Base-by-base conservation (phyloP, 2,329 filamentous ascomycete genomes). In the Fusarium chaquense region DNA sequence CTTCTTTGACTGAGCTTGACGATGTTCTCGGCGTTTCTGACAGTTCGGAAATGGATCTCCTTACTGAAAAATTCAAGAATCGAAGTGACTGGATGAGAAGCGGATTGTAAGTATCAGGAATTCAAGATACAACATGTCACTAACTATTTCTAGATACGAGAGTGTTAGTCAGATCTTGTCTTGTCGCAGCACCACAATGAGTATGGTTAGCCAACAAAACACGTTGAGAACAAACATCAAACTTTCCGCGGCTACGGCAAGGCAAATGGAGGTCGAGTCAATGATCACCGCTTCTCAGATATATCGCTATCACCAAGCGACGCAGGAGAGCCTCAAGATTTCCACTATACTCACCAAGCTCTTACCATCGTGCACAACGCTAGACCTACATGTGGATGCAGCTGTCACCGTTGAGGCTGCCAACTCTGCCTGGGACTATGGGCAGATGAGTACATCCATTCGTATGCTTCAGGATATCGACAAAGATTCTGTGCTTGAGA, bases 351-450 rank as follows among this genome's bases (percentile, higher is more conserved):
- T 99, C n/a, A 92, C 89, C 15, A 89, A 93, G 58, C 85, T 98
- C 28, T 88, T 94, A n/a, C 77, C 83, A 8, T 83, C 89, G 5
- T 96, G 92, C 76, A 85, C 86, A 63, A 83, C 87, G 0, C 79
- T 93, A n/a, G 93, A 91, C 0, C 81, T 98, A 3, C 87, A 90
- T 60, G 88, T 98, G 45, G 91, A 94, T 75, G 92, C 90, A 15
- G 90, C 90, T 15, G 88, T 94, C 40, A 89, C 90, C 68, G 87
- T 95, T 56, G 96, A 98, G 78, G 88, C 93, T 10, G 94, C 97
- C 13, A 93, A 92, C 74, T 93, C 97, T 9, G 83, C 99, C 1
- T 99, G 96, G 95, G 93, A 97, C 67, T 92, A 97, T 76, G 94
- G 94, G 15, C 95, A 99, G 78, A 93, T 93, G 83, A 89, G 91